A percentile compares a stretch with the other conserved stretches of the same genome.
phyloP scores from a whole-genome alignment of 2,329 filamentous ascomycete species.

The Pestalotiopsis sp. region DNA sequence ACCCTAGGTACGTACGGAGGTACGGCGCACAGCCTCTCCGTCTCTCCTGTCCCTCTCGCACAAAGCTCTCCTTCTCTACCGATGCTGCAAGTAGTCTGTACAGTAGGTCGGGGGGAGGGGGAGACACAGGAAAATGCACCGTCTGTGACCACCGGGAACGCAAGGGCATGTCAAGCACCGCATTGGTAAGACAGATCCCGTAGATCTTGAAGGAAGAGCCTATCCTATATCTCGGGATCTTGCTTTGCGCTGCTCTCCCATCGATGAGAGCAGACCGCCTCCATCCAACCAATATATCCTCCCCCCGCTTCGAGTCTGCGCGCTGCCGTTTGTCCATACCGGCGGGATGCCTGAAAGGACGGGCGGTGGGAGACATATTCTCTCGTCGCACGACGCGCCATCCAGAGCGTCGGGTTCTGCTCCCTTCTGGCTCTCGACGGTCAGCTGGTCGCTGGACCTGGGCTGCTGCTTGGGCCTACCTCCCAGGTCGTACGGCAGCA shows the following conservation, averaged over 20 bases:
- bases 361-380: conserved; percentile 2
- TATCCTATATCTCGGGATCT: conserved; percentile 13
- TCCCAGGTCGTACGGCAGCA: conserved; percentile 10
- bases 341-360: not conserved
- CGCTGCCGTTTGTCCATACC: conserved; percentile 8
- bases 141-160: conserved; percentile 13
- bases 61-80: too few species aligned
- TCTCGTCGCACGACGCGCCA: not conserved
- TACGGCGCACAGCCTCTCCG: not conserved
- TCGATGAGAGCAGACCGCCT: not conserved
- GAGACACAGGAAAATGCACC: conserved; percentile 1
- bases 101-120: not conserved
- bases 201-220: not conserved
- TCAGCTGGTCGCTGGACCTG: conserved; percentile 10
- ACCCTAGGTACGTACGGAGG: not conserved
- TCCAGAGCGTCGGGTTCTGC: conserved; percentile 6
- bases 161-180: not conserved
- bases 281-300: not conserved
- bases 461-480: not conserved
- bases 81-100: not conserved
- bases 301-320: not conserved
- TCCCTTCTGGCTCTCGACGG: not conserved
- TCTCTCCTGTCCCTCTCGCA: not conserved
- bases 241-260: not conserved
- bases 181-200: not conserved